phyloP scores from a whole-genome alignment of 305 asterid species.

The Rubia balearica region DNA sequence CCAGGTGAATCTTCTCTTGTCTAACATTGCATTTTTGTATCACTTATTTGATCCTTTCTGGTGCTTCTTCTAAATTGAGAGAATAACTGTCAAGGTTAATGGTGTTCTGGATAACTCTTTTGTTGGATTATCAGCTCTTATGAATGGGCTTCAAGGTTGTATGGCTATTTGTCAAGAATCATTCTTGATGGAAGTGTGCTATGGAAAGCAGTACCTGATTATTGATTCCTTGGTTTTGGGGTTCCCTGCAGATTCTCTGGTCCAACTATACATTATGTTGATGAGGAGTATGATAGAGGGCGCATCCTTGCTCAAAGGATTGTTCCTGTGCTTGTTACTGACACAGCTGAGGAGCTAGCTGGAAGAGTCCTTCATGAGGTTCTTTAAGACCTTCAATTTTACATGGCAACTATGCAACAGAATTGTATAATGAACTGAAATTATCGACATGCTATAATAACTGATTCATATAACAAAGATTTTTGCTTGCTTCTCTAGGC shows the following conservation, averaged over 20 bases:
- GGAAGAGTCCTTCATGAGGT: conserved; percentile 63
- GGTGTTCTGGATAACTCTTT: neutral
- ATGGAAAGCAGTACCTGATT: neutral
- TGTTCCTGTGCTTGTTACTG: conserved; percentile 60
- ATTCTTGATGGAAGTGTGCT: neutral
- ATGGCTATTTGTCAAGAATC: neutral
- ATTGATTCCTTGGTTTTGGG: conserved; percentile 10
- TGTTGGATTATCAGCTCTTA: neutral
- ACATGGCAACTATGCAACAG: neutral
- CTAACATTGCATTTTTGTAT: neutral
- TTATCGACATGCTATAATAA: neutral
- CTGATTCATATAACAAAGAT: neutral
- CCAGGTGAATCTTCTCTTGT: conserved; percentile 30
- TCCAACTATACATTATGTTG: conserved; percentile 56
- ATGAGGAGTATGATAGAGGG: conserved; percentile 12
- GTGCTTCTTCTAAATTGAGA: neutral
- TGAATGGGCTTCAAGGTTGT: neutral
- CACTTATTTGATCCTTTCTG: neutral
- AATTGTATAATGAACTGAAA: neutral
- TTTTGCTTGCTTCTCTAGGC: neutral
- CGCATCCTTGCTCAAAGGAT: conserved; percentile 10
- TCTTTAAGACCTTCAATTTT: neutral
- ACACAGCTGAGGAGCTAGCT: conserved; percentile 78
- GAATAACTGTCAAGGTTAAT: neutral
- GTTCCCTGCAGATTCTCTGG: conserved; percentile 67